These are phyloP conservation scores for Nakazawaea molendinolei DNA, from an alignment of 805 yeast genomes.

Conservation along the genomic window DNA sequence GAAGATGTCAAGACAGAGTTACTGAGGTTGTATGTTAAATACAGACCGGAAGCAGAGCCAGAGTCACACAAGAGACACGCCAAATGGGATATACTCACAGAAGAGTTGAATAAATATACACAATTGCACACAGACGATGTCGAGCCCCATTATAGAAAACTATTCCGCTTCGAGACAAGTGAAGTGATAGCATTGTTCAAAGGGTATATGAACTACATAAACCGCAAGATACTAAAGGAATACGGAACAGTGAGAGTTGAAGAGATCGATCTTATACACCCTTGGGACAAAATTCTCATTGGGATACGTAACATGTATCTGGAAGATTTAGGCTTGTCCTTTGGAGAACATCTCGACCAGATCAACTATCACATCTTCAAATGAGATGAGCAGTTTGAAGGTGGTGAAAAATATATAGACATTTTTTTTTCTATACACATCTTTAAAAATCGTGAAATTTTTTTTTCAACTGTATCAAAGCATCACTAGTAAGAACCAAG, in stretches of 20 bases:
- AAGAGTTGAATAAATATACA: not conserved
- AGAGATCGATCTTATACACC: slow-evolving; percentile 6
- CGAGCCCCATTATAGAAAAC: not conserved
- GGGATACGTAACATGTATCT: slow-evolving; percentile 6
- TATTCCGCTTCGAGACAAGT: not conserved
- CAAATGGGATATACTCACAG: slow-evolving; percentile 4
- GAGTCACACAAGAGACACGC: not conserved
- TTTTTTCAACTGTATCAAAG: too few species aligned
- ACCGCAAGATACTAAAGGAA: slow-evolving; percentile 1
- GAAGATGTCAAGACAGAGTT: slow-evolving; percentile 2
- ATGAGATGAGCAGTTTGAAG: too few species aligned
- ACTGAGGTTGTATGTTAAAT: slow-evolving; percentile 2
- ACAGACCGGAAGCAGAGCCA: slow-evolving; percentile 3
- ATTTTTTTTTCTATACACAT: too few species aligned
- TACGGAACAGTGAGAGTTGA: slow-evolving; percentile 1
- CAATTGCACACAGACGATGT: not conserved
- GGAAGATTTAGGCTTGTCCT: slow-evolving; percentile 4
- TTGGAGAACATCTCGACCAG: not conserved
- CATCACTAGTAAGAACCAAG: too few species aligned
- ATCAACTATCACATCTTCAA: not conserved
- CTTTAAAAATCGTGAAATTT: too few species aligned
- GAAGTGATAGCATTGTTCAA: slow-evolving; percentile 2
- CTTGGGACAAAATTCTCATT: slow-evolving; percentile 5
- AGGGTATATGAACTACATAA: slow-evolving; percentile 2
- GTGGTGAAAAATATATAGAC: too few species aligned